phyloP scores from a whole-genome alignment of 805 yeast species.

The Saturnispora sanitii region DNA sequence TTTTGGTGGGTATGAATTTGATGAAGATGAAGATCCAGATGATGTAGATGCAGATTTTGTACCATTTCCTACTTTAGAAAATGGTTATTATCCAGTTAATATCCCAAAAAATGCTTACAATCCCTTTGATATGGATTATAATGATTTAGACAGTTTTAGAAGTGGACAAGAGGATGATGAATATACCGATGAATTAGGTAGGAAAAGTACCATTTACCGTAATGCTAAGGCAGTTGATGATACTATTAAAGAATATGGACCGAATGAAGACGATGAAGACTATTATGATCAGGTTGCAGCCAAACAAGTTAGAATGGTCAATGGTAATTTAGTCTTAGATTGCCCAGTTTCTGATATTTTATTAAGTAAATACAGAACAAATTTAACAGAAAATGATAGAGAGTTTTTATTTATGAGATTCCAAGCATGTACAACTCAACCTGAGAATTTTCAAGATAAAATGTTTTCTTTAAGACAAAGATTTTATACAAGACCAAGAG shows the following conservation, averaged over 20 bases:
- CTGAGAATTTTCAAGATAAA: slow-evolving; percentile 49
- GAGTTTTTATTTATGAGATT: slow-evolving; percentile 85
- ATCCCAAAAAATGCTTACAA: slow-evolving; percentile 22
- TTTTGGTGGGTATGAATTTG: slow-evolving; percentile 21
- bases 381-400: slow-evolving; percentile 33
- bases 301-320: slow-evolving; percentile 42
- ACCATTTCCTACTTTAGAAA: slow-evolving; percentile 27
- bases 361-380: slow-evolving; percentile 40
- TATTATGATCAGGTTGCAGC: slow-evolving; percentile 18
- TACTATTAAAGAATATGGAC: slow-evolving; percentile 10
- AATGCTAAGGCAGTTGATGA: slow-evolving; percentile 14
- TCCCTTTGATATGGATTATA: slow-evolving; percentile 23
- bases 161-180: slow-evolving; percentile 5
- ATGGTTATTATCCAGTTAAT: slow-evolving; percentile 27
- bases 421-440: slow-evolving; percentile 91
- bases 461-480: slow-evolving; percentile 78
- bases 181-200: not conserved
- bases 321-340: slow-evolving; percentile 78
- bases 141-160: slow-evolving; percentile 4
- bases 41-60: slow-evolving; percentile 22
- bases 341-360: slow-evolving; percentile 77
- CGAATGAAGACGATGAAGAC: not conserved
- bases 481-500: slow-evolving; percentile 66
- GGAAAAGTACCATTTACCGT: slow-evolving; percentile 10
- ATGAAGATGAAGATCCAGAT: slow-evolving; percentile 16